Conservation (phyloP, 2,329 filamentous ascomycete species). For the Chaetoscypha palmicola region DNA sequence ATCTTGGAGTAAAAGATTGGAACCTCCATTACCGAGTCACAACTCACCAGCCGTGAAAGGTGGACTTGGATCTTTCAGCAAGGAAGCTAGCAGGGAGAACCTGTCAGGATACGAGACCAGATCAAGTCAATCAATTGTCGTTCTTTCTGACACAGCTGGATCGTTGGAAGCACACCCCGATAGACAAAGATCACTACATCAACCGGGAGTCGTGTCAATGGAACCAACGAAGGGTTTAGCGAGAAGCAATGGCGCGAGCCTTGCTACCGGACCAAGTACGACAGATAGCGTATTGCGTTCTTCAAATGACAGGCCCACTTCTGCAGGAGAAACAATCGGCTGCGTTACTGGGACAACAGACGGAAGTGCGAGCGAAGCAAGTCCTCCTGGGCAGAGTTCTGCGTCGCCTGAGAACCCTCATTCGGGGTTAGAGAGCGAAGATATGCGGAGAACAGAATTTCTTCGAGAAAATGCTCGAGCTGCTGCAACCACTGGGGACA, state of each 20-base stretch:
- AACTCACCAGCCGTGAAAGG: conserved; percentile 43
- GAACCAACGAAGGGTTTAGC: neutral
- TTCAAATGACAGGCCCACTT: conserved; percentile 6
- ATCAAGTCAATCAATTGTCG: conserved; percentile 23
- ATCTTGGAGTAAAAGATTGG: conserved; percentile 59
- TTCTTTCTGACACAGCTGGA: conserved; percentile 13
- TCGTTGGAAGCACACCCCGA: conserved; percentile 17
- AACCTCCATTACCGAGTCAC: conserved; percentile 52
- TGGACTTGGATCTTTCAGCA: conserved; percentile 15
- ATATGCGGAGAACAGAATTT: conserved; percentile 12
- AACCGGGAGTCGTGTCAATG: conserved; percentile 9
- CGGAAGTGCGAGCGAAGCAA: neutral
- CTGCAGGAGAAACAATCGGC: neutral
- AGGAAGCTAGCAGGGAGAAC: conserved; percentile 15
- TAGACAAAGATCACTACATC: conserved; percentile 14
- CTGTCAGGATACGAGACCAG: conserved; percentile 30
- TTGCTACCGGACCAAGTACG: conserved; percentile 15
- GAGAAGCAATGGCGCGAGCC: neutral
- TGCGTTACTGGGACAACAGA: conserved; percentile 7
- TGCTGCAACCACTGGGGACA: conserved; percentile 20
- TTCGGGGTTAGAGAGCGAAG: conserved; percentile 14
- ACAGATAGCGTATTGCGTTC: conserved; percentile 18
- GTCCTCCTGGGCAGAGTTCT: too few relatives aligned
- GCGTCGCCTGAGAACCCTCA: neutral
- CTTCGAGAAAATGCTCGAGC: conserved; percentile 21